Percentiles rank a stretch among this genome's conserved stretches.
Conservation (phyloP, 441 rosid species). For the Euphorbia corollata region DNA sequence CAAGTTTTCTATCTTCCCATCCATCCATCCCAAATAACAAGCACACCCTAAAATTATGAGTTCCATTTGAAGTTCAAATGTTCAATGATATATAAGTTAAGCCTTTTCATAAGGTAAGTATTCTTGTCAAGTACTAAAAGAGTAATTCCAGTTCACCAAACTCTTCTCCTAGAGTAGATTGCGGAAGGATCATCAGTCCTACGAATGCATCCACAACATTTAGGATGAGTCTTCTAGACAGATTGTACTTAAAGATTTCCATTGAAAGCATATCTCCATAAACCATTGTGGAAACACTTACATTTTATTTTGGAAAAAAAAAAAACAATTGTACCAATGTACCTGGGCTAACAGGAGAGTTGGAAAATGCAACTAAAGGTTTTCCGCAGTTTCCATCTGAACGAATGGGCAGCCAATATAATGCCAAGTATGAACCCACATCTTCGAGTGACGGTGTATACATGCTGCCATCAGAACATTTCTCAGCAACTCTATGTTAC, state of each 20-base stretch:
- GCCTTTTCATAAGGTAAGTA: not conserved
- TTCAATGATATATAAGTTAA: not conserved
- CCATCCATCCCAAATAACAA: not conserved
- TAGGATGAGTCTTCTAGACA: not conserved
- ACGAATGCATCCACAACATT: not conserved
- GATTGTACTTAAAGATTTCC: not conserved
- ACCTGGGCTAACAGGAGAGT: conserved; percentile 83
- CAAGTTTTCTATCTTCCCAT: not conserved
- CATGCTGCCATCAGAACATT: conserved; percentile 39
- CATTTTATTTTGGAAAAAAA: not conserved
- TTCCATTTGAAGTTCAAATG: not conserved
- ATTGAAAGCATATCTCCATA: not conserved
- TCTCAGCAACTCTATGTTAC: conserved; percentile 3
- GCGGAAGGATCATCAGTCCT: not conserved
- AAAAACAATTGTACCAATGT: conserved; percentile 11
- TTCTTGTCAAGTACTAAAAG: not conserved
- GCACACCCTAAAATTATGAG: not conserved
- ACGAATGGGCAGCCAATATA: conserved; percentile 83
- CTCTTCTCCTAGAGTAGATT: not conserved
- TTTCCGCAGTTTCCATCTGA: conserved; percentile 80
- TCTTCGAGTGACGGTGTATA: conserved; percentile 84
- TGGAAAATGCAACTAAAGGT: conserved; percentile 65
- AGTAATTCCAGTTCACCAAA: not conserved
- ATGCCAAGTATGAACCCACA: conserved; percentile 70
- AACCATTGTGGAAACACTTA: not conserved